Base-by-base conservation (phyloP, 345 rosid species). In the Carallia brachiata region DNA sequence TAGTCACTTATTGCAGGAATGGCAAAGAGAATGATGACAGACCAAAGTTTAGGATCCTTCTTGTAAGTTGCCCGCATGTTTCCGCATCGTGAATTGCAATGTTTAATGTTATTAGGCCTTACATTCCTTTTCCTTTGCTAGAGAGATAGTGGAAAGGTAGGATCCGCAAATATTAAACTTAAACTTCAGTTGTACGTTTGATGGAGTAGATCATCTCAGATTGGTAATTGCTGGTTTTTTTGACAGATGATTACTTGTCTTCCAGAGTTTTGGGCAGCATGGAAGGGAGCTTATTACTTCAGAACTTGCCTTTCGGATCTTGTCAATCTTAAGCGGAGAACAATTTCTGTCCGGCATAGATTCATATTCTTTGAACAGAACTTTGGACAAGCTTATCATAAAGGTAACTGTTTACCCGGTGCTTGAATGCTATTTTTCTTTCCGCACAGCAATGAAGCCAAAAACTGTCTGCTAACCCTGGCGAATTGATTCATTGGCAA, bases 231-330 rank as follows among this genome's bases (percentile, higher is more conserved):
- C 80, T 88, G 86, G 84, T 87, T 79, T 85, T 89, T 64, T 87
- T 90, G 94, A 92, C 91, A 90, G 94, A 90, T 90, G 85, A 90
- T 92, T 90, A 85, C 93, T 96, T 96, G 93, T 90, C 89, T 90
- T 95, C 94, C 96, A 96, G 99, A 92, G 93, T 90, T 96, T 96
- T 79, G 99, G 99, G 67, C 99, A 96, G 90, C 98, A 95, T 71
- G 96, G 97, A 50, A 84, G 97, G 84, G 99, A 96, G 81, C 97
- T 96, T 48, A 87, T 96, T 66, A 92, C 99, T 19, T 74, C 98
- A 5, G 99, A 96, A 77, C 87, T 96, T 66, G 96, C 99, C 6
- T 78, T 86, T 70, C 79, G 85, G 78, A 84, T 96, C 69, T 78
- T 96, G 85, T 92, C 92, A 4, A 83, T 90, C 70, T 80, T 96